phyloP scores from a whole-genome alignment of 1,139 yeast genomes.

The Suhomyces guaymorum region DNA sequence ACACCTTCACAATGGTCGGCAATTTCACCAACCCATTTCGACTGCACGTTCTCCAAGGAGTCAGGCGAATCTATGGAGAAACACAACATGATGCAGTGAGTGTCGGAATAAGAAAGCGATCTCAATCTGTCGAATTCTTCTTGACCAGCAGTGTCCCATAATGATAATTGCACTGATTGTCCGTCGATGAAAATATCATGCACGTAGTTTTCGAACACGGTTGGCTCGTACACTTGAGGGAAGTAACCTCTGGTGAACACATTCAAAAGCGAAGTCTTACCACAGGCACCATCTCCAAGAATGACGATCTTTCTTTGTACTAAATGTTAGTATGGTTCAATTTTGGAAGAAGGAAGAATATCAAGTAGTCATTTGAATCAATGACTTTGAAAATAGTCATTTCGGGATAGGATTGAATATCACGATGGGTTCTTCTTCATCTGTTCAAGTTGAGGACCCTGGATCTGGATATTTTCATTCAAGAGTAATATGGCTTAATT shows the following conservation, averaged over 20 bases:
- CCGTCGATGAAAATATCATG: slow-evolving; percentile 97
- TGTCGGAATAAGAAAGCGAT: slow-evolving; percentile 87
- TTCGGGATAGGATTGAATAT: no score
- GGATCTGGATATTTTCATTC: no score
- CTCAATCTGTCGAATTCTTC: slow-evolving; percentile 95
- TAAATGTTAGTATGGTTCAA: slow-evolving; percentile 21
- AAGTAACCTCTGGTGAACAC: slow-evolving; percentile 97
- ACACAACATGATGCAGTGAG: slow-evolving; percentile 96
- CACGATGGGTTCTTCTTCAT: no score
- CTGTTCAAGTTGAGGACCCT: no score
- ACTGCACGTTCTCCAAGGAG: slow-evolving; percentile 88
- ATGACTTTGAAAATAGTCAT: not conserved
- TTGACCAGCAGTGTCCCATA: slow-evolving; percentile 99
- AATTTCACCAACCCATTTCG: slow-evolving; percentile 94
- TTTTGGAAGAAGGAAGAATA: no score
- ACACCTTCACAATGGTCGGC: slow-evolving; percentile 97
- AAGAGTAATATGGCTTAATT: no score
- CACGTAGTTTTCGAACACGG: slow-evolving; percentile 95
- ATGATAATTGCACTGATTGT: slow-evolving; percentile 84
- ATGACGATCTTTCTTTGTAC: slow-evolving; percentile 92
- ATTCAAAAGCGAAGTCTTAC: slow-evolving; percentile 78
- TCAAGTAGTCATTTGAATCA: not conserved
- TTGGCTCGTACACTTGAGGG: slow-evolving; percentile 98
- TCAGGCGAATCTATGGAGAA: slow-evolving; percentile 93
- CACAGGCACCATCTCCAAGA: slow-evolving; percentile 93